A percentile compares a stretch with the other conserved stretches of the same genome.
Conservation (phyloP, 306 rosid genomes). For the Casuarina glauca region DNA sequence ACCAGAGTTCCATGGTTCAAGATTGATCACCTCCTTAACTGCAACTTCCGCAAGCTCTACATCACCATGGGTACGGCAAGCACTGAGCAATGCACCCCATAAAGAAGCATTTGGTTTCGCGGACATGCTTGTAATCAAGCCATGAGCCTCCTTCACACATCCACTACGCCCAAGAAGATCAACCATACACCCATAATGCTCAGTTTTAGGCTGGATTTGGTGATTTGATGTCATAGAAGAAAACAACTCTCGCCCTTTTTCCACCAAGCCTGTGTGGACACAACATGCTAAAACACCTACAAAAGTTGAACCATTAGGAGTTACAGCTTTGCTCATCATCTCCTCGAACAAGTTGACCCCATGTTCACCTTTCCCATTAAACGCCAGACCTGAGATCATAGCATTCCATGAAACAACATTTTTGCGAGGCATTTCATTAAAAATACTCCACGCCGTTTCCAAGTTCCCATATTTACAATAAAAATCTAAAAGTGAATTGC, state of each 20-base stretch:
- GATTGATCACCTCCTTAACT: constrained; percentile 56
- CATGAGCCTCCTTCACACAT: constrained; percentile 54
- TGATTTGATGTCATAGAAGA: constrained; percentile 48
- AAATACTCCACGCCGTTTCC: constrained; percentile 47
- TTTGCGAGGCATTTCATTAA: constrained; percentile 48
- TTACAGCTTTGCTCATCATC: constrained; percentile 48
- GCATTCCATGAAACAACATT: constrained; percentile 75
- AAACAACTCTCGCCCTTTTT: constrained; percentile 60
- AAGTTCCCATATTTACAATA: constrained; percentile 70
- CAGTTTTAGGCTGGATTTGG: constrained; percentile 55
- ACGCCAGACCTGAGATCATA: constrained; percentile 74
- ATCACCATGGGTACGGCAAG: constrained; percentile 73
- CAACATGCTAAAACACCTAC: constrained; percentile 70
- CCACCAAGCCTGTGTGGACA: constrained; percentile 73
- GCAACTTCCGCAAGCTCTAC: constrained; percentile 60
- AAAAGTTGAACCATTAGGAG: constrained; percentile 66
- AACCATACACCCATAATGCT: constrained; percentile 84
- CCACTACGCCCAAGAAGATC: constrained; percentile 81
- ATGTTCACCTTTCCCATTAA: constrained; percentile 68
- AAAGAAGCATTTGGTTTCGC: constrained; percentile 68
- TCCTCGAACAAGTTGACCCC: constrained; percentile 66
- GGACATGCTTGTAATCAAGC: constrained; percentile 67
- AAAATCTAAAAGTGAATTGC: constrained; percentile 70
- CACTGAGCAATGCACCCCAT: constrained; percentile 85
- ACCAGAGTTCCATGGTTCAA: constrained; percentile 86